Base-by-base conservation (phyloP, 2,329 filamentous ascomycete species). In the Aspergillus puulaauensis region DNA sequence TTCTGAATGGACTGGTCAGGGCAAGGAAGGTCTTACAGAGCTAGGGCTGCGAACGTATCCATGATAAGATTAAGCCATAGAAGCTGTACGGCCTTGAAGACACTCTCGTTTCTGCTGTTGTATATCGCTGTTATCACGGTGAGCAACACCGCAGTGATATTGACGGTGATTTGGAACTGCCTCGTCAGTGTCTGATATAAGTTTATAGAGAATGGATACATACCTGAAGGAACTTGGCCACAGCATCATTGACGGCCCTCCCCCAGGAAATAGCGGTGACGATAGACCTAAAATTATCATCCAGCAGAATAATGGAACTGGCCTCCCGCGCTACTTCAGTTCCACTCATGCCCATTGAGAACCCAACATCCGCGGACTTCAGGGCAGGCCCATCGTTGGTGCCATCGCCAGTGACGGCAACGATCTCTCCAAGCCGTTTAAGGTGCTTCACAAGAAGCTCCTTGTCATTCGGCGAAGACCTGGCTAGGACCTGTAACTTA, bases 61-160 rank as follows among this genome's bases (percentile, higher is more conserved):
- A 96, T 97, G 77, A 97, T 97, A 67, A 97, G 80, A 69, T 96
- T 97, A 68, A 97, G 91, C 93, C 93, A 97, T 24, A 97, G 86
- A 66, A 97, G 83, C 75, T 97, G 93, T 21, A 96, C 92, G 8
- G 92, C 92, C 1, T 86, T 95, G 55, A 97, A 79, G 27, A 96
- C 92, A 48, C 91, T 91, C 50, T 80, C 73, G 71, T 93, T 88
- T 2, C 86, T 77, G 0, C 72, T 70, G 72, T 83, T 92, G 27
- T 88, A 86, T 8, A 96, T 90, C 33, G 92, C 90, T 12, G 91
- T 92, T 57, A 96, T 87, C 68, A 97, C 96, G 0, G 93, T 95
- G 53, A 96, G 81, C n/a, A 90, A 75, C 44, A 96, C 92, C 39
- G 93, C 93, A 3, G 93, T 96, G 63, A 97, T 87, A 80, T 96